These are phyloP conservation scores for Dujonia santamariae DNA, from an alignment of 1,139 yeast genomes.

Conservation along the genomic window DNA sequence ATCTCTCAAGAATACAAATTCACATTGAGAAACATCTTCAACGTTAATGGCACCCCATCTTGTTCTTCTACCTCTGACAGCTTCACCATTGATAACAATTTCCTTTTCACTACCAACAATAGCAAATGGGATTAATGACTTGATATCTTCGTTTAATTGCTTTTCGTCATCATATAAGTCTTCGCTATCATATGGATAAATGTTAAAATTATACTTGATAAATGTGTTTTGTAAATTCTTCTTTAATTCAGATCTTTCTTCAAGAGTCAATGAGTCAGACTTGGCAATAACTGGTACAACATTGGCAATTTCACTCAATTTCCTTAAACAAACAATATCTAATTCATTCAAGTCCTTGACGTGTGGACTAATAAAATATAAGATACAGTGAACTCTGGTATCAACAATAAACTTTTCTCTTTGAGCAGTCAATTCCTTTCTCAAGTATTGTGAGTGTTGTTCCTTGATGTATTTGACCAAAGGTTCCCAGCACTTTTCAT, in stretches of 20 bases:
- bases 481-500: conserved; percentile 97
- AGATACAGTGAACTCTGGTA: conserved; percentile 91
- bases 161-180: conserved; percentile 76
- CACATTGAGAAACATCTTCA: conserved; percentile 93
- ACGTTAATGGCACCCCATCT: conserved; percentile 92
- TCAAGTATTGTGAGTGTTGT: conserved; percentile 88
- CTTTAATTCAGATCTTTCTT: conserved; percentile 79
- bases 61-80: conserved; percentile 85
- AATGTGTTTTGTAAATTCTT: conserved; percentile 76
- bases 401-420: conserved; percentile 83
- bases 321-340: conserved; percentile 80
- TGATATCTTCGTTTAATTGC: conserved; percentile 72
- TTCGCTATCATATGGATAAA: conserved; percentile 84
- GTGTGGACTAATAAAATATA: conserved; percentile 89
- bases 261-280: conserved; percentile 82
- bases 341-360: conserved; percentile 76
- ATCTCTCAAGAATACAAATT: conserved; percentile 88
- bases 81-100: conserved; percentile 69
- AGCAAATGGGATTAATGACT: conserved; percentile 88
- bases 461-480: conserved; percentile 93
- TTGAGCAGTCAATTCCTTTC: conserved; percentile 95
- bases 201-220: conserved; percentile 64
- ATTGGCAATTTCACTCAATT: conserved; percentile 85
- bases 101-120: conserved; percentile 89
- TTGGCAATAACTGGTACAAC: conserved; percentile 96